A percentile compares a stretch with the other conserved stretches of the same genome.
These are phyloP conservation scores for Teunomyces kruisii DNA, from an alignment of 805 yeast species.

Conservation along the genomic window DNA sequence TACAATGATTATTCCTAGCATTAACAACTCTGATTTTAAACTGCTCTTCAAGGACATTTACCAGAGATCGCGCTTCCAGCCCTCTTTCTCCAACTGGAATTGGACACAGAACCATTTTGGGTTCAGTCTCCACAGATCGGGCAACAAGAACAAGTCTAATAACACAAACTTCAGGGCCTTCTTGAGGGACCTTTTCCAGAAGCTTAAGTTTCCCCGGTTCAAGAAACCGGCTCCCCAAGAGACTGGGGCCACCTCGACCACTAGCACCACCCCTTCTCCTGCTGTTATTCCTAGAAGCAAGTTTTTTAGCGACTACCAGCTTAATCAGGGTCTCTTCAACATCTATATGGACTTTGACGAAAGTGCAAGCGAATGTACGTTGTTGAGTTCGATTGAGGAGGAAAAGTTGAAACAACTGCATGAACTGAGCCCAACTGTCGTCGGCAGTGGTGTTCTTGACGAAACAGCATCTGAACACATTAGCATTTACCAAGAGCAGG, in stretches of 20 bases:
- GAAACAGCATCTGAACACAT: too few species aligned
- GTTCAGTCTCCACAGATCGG: background rate
- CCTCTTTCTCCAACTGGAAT: background rate
- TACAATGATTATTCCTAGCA: background rate
- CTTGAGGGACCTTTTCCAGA: background rate
- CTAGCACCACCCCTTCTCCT: background rate
- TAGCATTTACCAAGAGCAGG: too few species aligned
- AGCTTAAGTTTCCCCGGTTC: background rate
- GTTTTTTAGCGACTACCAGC: background rate
- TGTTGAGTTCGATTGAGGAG: background rate
- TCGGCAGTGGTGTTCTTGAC: too few species aligned
- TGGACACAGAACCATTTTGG: background rate
- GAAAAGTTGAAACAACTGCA: background rate
- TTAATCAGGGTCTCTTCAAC: background rate
- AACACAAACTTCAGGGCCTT: background rate
- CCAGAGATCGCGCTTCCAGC: background rate
- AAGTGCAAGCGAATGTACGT: background rate
- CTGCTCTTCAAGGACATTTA: background rate
- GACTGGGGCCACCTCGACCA: too few species aligned
- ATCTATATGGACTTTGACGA: background rate
- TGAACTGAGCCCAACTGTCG: too few species aligned
- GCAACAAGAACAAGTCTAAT: background rate
- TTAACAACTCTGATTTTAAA: background rate
- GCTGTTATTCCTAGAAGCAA: background rate
- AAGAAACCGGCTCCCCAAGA: background rate